These are phyloP conservation scores for Teratosphaeriaceae sp. DNA, from an alignment of 2,329 filamentous ascomycete species.

Conservation along the genomic window DNA sequence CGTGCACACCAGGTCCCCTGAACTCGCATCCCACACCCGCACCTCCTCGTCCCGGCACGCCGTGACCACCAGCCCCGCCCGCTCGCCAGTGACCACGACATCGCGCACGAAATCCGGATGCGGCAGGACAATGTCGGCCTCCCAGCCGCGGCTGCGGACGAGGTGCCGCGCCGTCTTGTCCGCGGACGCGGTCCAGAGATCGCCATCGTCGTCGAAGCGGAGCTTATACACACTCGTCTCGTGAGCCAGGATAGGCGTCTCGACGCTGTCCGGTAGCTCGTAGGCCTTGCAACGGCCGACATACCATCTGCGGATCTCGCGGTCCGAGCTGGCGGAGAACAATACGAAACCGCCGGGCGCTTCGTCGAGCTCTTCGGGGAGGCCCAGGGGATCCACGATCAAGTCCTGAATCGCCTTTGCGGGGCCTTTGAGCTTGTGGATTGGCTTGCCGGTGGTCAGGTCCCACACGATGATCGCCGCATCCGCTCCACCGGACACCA, in stretches of 20 bases:
- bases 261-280: slow-evolving; percentile 43
- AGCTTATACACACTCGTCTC: slow-evolving; percentile 87
- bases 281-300: slow-evolving; percentile 49
- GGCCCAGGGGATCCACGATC: slow-evolving; percentile 62
- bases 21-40: slow-evolving; percentile 68
- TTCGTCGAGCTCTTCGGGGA: slow-evolving; percentile 7
- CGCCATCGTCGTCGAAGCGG: slow-evolving; percentile 57
- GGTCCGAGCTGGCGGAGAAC: slow-evolving; percentile 63
- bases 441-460: slow-evolving; percentile 55
- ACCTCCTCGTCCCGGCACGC: slow-evolving; percentile 88
- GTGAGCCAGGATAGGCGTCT: slow-evolving; percentile 64
- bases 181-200: slow-evolving; percentile 89
- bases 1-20: slow-evolving; percentile 25
- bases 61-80: slow-evolving; percentile 76
- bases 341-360: slow-evolving; percentile 47
- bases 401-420: slow-evolving; percentile 74
- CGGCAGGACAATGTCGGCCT: slow-evolving; percentile 61
- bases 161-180: slow-evolving; percentile 84
- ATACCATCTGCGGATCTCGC: slow-evolving; percentile 67
- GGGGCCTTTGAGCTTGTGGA: slow-evolving; percentile 74
- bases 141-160: slow-evolving; percentile 60
- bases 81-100: slow-evolving; percentile 56
- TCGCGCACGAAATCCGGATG: slow-evolving; percentile 91
- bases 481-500: slow-evolving; percentile 44
- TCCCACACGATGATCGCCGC: slow-evolving; percentile 67